phyloP scores from a whole-genome alignment of 78 protist genomes.

The slime mould (Dictyostelium discoideum) region DNA sequence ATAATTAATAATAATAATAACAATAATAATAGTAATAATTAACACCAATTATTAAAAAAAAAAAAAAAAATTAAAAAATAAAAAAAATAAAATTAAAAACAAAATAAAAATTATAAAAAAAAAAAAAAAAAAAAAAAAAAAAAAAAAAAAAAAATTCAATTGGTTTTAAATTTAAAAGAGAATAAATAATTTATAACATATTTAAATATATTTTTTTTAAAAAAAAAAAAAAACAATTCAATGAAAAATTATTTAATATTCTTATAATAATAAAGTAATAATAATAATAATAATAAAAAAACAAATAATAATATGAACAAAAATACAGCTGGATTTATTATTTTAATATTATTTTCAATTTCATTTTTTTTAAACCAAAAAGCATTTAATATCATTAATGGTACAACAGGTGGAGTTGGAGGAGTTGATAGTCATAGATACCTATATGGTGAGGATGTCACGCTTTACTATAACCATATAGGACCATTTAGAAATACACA shows the following conservation, averaged over 20 bases:
- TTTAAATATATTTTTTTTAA: not conserved
- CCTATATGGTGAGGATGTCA: not conserved
- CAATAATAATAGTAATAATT: not conserved
- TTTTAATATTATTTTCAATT: not conserved
- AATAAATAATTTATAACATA: not conserved
- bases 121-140: too few relatives aligned
- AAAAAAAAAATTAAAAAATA: too few relatives aligned
- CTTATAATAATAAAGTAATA: too few relatives aligned
- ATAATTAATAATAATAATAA: too few relatives aligned
- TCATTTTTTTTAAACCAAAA: constrained; percentile 8
- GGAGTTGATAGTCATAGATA: not conserved
- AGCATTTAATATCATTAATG: not conserved
- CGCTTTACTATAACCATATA: not conserved
- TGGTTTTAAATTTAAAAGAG: not conserved
- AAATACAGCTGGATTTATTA: not conserved
- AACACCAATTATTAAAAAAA: too few relatives aligned
- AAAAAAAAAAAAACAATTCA: not conserved
- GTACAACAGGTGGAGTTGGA: not conserved
- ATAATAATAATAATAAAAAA: too few relatives aligned
- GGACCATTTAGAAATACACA: not conserved
- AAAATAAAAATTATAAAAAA: too few relatives aligned
- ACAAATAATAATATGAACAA: not conserved
- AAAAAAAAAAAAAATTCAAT: too few relatives aligned
- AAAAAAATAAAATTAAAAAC: too few relatives aligned
- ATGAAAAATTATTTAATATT: not conserved